Base-by-base conservation (phyloP, 208 protist species). In the Trypanosomatidae sp. region DNA sequence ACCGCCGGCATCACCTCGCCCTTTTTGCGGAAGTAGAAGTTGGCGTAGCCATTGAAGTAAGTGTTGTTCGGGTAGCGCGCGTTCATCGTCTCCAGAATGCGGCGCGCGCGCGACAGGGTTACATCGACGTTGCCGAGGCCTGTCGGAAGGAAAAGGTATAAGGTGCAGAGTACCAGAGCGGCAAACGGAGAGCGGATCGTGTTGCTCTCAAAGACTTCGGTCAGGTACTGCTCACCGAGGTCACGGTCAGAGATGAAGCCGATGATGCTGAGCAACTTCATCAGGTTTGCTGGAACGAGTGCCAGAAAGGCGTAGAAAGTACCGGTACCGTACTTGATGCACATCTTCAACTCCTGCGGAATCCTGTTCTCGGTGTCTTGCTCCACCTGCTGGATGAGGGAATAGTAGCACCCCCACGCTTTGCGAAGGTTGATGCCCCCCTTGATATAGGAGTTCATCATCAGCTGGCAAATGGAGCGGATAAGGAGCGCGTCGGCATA, bases 391-490 rank as follows among this genome's bases (percentile, higher is more conserved):
- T 87, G 78, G 58, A 94, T 87, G 41, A 95, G 77, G 30, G 81
- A 77, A 58, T 93, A 69, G 74, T 95, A 97, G 76, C 88, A 86
- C 44, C 93, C 93, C 91, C 93, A 97, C 55, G 93, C 82, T 77
- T 90, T 93, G 69, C 93, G 91, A 50, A 97, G 80, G 75, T 97
- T 97, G 69, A 97, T 87, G 59, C 83, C 93, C 55, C 93, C 93
- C 74, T 94, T 93, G 36, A 97, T 75, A 72, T 95, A 97, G 19
- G 88, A 91, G 78, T 97, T 97, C 91, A 93, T 94, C 91, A 95
- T 94, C 36, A 97, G 81, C 84, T 97, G 93, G 25, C 70, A 66
- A 65, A 97, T 93, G 52, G 91, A 83, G 3, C 93, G 87, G 73
- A 95, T 76, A 22, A 97, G 80, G 25, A 97, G 81, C 30, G 88